Conservation (phyloP, 768 basidiomycete genomes). For the Boletus coccyginus region DNA sequence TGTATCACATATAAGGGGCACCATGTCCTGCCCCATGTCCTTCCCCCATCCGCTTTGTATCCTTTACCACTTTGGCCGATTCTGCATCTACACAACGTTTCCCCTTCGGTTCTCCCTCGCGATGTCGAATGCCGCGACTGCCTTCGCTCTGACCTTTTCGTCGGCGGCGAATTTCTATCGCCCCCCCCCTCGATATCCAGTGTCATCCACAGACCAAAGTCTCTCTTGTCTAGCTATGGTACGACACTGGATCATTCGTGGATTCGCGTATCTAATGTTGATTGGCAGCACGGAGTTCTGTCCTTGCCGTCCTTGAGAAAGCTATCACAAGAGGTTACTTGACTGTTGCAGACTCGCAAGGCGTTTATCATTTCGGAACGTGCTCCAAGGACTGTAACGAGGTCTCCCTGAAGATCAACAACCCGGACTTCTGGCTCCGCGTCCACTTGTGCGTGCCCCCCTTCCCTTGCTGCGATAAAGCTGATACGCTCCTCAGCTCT, state of each 20-base stretch:
- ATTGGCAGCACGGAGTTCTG: conserved; percentile 53
- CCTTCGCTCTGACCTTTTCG: conserved; percentile 29
- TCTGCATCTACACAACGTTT: background rate
- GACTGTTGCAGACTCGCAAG: conserved; percentile 60
- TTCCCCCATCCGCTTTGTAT: conserved; percentile 15
- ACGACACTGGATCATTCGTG: background rate
- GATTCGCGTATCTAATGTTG: conserved; percentile 3
- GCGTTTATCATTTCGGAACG: conserved; percentile 56
- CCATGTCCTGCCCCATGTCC: conserved; percentile 1
- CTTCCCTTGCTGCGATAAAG: background rate
- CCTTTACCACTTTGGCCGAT: background rate
- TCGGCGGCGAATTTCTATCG: conserved; percentile 35
- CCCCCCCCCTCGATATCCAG: conserved; percentile 30
- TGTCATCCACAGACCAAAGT: conserved; percentile 28
- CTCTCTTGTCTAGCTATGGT: conserved; percentile 30
- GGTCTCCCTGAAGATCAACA: conserved; percentile 54
- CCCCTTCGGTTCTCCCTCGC: background rate
- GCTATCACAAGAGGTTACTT: conserved; percentile 59
- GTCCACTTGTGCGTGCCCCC: conserved; percentile 51
- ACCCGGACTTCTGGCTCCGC: conserved; percentile 67
- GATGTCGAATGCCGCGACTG: conserved; percentile 33
- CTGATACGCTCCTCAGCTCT: conserved; percentile 25
- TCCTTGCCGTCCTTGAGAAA: conserved; percentile 55
- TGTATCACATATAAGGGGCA: conserved; percentile 31
- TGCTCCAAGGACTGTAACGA: conserved; percentile 59